These are phyloP conservation scores for Mangifera indica DNA, from an alignment of 345 rosid genomes.

Conservation along the genomic window DNA sequence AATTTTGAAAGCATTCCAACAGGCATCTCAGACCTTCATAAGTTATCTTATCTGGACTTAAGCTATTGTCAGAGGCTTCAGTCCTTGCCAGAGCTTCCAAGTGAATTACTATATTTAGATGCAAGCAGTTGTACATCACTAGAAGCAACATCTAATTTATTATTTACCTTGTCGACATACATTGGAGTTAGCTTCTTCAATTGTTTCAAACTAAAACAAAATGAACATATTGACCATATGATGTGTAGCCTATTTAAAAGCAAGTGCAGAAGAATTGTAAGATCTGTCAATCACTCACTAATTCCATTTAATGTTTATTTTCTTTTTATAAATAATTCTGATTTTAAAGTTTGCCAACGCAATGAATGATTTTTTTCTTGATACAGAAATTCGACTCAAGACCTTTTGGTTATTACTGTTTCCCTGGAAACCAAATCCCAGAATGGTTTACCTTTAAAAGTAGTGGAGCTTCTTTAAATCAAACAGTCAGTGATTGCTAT, in stretches of 20 bases:
- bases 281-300: too few species aligned
- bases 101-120: not conserved
- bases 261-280: too few species aligned
- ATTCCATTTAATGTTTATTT: too few species aligned
- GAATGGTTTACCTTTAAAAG: not conserved
- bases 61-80: constrained; percentile 3
- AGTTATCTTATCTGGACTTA: not conserved
- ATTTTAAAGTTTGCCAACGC: too few species aligned
- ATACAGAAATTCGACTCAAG: too few species aligned
- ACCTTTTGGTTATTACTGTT: not conserved
- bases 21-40: not conserved
- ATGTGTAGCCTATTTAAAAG: too few species aligned
- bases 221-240: too few species aligned
- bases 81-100: not conserved
- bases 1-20: not conserved
- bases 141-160: not conserved
- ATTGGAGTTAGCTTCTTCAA: not conserved
- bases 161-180: not conserved
- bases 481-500: not conserved
- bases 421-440: not conserved
- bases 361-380: too few species aligned
- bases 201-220: too few species aligned
- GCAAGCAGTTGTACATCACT: not conserved
- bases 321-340: too few species aligned
- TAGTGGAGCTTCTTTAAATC: not conserved